Conservation (phyloP, 192 early-diverging fungal species). For the Coemansia sp. region DNA sequence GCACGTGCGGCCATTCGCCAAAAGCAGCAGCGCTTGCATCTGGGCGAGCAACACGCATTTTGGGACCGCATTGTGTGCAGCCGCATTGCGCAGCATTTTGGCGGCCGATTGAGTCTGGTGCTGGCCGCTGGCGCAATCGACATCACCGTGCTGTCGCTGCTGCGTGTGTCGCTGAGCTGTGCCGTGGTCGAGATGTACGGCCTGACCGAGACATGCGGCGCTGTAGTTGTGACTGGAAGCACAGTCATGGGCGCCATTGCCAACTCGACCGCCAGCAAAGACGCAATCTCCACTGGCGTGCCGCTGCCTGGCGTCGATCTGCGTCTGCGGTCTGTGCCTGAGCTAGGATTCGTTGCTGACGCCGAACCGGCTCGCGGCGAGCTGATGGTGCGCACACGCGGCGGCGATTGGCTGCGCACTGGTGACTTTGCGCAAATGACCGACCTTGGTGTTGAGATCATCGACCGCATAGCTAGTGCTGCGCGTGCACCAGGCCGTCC, state of each 20-base stretch:
- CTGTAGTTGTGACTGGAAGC: neutral
- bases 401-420: constrained; percentile 81
- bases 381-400: constrained; percentile 76
- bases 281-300: constrained; percentile 68
- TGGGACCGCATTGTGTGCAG: constrained; percentile 86
- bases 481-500: constrained; percentile 76
- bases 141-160: constrained; percentile 60
- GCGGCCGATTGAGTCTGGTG: constrained; percentile 62
- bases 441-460: constrained; percentile 68
- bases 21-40: constrained; percentile 59
- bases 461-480: constrained; percentile 79
- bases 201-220: constrained; percentile 16
- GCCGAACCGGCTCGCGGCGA: constrained; percentile 88
- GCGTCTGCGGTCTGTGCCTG: constrained; percentile 83
- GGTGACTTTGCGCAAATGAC: constrained; percentile 88
- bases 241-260: neutral
- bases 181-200: constrained; percentile 59
- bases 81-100: constrained; percentile 73
- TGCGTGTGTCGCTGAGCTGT: constrained; percentile 62
- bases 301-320: constrained; percentile 75
- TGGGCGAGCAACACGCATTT: constrained; percentile 62
- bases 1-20: constrained; percentile 59
- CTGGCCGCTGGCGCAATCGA: constrained; percentile 67
- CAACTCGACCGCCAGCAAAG: constrained; percentile 18
- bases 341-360: constrained; percentile 77